phyloP scores from a whole-genome alignment of 441 rosid species.

The Populus hybrid region DNA sequence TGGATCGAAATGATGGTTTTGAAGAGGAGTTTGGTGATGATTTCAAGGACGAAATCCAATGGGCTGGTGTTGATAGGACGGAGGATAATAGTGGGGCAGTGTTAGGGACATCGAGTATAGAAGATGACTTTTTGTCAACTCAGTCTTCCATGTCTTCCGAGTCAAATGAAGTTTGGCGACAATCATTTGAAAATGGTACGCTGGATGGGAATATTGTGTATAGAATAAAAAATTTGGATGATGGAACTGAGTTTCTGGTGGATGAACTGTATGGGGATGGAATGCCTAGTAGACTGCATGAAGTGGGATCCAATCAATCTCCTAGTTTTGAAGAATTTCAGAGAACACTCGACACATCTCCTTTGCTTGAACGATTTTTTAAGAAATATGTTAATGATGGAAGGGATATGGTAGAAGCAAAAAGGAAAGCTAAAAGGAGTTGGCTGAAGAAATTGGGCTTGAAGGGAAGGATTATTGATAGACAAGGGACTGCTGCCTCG shows the following conservation, averaged over 20 bases:
- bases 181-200: conserved; percentile 11
- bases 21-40: conserved; percentile 27
- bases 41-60: conserved; percentile 7
- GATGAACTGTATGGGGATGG: conserved; percentile 27
- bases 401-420: conserved; percentile 19
- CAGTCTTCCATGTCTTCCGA: conserved; percentile 23
- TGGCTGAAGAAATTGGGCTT: conserved; percentile 55
- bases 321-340: conserved; percentile 41
- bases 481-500: conserved; percentile 20
- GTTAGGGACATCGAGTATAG: conserved; percentile 32
- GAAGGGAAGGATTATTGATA: conserved; percentile 29
- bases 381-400: conserved; percentile 17
- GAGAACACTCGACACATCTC: conserved; percentile 25
- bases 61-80: conserved; percentile 34
- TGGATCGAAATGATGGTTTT: conserved; percentile 23
- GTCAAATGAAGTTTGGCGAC: conserved; percentile 22
- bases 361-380: conserved; percentile 24
- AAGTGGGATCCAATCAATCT: conserved; percentile 29
- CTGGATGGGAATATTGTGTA: conserved; percentile 15
- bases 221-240: conserved; percentile 29
- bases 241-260: conserved; percentile 26
- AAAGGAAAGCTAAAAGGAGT: conserved; percentile 30
- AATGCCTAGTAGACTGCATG: conserved; percentile 17
- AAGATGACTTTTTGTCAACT: conserved; percentile 13
- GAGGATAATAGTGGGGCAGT: conserved; percentile 40